Evolutionary conservation across 2,329 filamentous ascomycete species (phyloP), one percentile per base, ranked within the genome.

Genomic region (Fusarium chlamydosporum): DNA sequence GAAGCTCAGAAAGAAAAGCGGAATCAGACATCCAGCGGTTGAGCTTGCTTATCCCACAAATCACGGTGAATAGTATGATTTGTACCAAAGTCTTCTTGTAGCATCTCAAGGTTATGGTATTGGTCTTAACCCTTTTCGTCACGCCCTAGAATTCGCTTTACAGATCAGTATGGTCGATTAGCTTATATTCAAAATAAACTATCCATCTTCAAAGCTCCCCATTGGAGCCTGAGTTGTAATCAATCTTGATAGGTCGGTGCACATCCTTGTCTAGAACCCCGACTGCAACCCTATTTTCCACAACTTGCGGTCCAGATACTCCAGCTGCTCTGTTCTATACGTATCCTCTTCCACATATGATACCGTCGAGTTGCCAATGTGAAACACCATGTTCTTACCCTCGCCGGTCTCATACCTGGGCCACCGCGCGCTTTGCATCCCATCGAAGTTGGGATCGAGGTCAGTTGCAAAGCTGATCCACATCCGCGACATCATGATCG

Each of bases 231-330:
- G 3, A 5, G 13, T n/a, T n/a, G 4, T 26, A 4, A 6, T 35
- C 23, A 7, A 11, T 16, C 9, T 6, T 16, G 16, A 4, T 20
- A 3, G 18, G 2, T 20, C 2, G 7, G 11, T 42, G 13, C 6
- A 1, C 12, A 4, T 35, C 8, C 6, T 9, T 3, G 16, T n/a
- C 15, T 23, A 23, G 11, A 46, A 34, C 12, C 54, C 57, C 0
- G 53, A 54, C 12, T 68, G 60, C 18, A 65, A 4, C 0, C n/a
- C 51, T 13, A 41, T 45, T 18, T 61, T 57, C 61, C 66, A 69
- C 13, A 69, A 1, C 35, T 69, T 69, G n/a, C 48, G 13, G 7
- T 69, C 40, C n/a, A 69, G 16, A 18, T 69, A 69, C 4, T 69
- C 66, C 4, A 69, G 20, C 37, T 69, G 66, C 10, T 66, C 66